Percentiles rank a stretch among this genome's conserved stretches.
phyloP scores from a whole-genome alignment of 2,329 filamentous ascomycete genomes.

The Aspergillus ruber region DNA sequence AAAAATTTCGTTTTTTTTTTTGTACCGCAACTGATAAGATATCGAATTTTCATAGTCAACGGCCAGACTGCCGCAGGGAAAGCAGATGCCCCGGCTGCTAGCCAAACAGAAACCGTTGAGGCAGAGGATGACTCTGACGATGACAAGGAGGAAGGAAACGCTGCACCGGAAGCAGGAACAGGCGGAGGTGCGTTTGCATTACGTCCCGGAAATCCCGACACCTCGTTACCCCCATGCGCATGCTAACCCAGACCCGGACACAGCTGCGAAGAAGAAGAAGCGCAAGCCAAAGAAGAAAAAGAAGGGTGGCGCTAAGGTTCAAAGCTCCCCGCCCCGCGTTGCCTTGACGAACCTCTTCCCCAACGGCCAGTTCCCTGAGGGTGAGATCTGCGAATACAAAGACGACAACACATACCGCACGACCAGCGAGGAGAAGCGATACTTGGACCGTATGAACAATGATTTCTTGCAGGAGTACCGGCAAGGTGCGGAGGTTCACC shows the following conservation, averaged over 20 bases:
- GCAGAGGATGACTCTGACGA: constrained; percentile 52
- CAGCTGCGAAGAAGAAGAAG: constrained; percentile 68
- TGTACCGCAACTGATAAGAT: constrained; percentile 14
- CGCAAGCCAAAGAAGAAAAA: constrained; percentile 71
- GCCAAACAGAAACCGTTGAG: constrained; percentile 37
- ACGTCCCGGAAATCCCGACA: neutral
- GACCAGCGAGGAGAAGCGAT: constrained; percentile 76
- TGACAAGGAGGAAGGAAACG: constrained; percentile 45
- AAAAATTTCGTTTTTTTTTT: neutral
- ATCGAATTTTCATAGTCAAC: constrained; percentile 26
- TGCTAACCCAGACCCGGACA: constrained; percentile 5
- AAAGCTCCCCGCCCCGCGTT: constrained; percentile 72
- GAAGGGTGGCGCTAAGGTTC: constrained; percentile 53
- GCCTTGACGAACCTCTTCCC: constrained; percentile 68
- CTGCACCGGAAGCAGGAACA: constrained; percentile 30
- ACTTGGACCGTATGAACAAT: constrained; percentile 72
- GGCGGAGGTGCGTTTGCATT: constrained; percentile 29
- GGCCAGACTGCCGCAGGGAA: constrained; percentile 32
- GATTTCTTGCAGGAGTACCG: constrained; percentile 77
- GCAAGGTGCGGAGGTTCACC: constrained; percentile 79
- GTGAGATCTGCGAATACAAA: constrained; percentile 70
- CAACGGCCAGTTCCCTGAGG: constrained; percentile 64
- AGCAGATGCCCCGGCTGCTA: constrained; percentile 24
- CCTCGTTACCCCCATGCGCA: neutral
- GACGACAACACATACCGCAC: constrained; percentile 73